These are phyloP conservation scores for Hemisphaericaspora nanyangensis DNA, from an alignment of 805 yeast genomes.

Conservation along the genomic window DNA sequence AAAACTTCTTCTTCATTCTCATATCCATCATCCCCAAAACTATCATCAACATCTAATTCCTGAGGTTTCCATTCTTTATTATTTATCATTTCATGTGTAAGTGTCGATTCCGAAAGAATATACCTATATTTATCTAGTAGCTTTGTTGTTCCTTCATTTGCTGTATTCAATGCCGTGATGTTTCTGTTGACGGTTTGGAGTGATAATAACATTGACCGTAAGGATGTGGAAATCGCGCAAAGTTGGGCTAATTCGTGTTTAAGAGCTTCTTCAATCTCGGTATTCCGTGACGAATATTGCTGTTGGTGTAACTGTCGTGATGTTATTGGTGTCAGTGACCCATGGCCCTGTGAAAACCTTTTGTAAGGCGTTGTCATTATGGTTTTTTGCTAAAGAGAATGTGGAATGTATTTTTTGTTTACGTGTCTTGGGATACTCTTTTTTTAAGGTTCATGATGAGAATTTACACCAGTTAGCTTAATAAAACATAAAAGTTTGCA, in stretches of 20 bases:
- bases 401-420: too few species aligned
- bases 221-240: conserved; percentile 25
- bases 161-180: conserved; percentile 30
- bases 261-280: conserved; percentile 16
- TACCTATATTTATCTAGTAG: conserved; percentile 58
- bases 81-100: conserved; percentile 46
- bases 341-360: too few species aligned
- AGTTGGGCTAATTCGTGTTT: conserved; percentile 32
- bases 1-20: conserved; percentile 21
- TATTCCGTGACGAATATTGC: too few species aligned
- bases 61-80: conserved; percentile 34
- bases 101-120: conserved; percentile 59
- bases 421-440: too few species aligned
- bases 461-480: too few species aligned
- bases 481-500: too few species aligned
- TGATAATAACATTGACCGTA: conserved; percentile 18
- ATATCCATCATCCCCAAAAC: conserved; percentile 17
- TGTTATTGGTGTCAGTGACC: too few species aligned
- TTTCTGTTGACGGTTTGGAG: conserved; percentile 16
- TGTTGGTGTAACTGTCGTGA: too few species aligned
- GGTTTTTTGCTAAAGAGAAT: too few species aligned
- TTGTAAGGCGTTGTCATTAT: too few species aligned
- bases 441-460: too few species aligned
- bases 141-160: conserved; percentile 32
- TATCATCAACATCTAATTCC: conserved; percentile 11